A percentile compares a stretch with the other conserved stretches of the same genome.
Conservation (phyloP, 2,329 filamentous ascomycete species). For the Xylaria sp. region DNA sequence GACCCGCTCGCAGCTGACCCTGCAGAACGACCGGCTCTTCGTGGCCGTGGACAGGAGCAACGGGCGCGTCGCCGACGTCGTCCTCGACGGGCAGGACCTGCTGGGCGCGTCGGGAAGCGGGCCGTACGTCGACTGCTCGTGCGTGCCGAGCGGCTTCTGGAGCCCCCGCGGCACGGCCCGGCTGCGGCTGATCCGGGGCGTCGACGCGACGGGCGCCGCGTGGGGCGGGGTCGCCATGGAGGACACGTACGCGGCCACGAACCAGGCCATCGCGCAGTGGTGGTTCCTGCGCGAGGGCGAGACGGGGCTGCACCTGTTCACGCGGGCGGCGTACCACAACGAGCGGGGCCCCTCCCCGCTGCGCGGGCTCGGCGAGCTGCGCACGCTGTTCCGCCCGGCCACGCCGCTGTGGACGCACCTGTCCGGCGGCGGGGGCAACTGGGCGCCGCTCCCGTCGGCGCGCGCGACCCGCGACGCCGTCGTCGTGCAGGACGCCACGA, state of each 20-base stretch:
- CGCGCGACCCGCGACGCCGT: constrained; percentile 45
- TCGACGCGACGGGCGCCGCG: constrained; percentile 50
- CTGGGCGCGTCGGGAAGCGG: constrained; percentile 53
- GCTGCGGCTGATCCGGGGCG: constrained; percentile 54
- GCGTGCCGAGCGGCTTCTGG: constrained; percentile 58
- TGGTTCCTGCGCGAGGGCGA: constrained; percentile 66
- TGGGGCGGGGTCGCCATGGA: constrained; percentile 64
- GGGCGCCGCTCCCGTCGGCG: constrained; percentile 53
- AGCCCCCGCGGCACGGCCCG: constrained; percentile 56
- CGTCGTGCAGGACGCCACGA: constrained; percentile 66
- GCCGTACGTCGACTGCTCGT: constrained; percentile 66
- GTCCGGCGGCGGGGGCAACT: constrained; percentile 56
- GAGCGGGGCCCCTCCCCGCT: constrained; percentile 55
- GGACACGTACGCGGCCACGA: constrained; percentile 59
- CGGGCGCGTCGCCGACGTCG: constrained; percentile 40
- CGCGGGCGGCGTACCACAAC: constrained; percentile 60
- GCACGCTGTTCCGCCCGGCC: constrained; percentile 64
- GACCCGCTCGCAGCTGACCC: constrained; percentile 36
- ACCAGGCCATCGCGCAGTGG: constrained; percentile 64
- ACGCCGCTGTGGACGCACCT: constrained; percentile 64
- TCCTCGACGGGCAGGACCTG: constrained; percentile 49
- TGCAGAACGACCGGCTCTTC: constrained; percentile 42
- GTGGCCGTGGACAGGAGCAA: constrained; percentile 41
- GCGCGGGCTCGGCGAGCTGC: constrained; percentile 61
- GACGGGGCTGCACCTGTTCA: constrained; percentile 65